Conservation (phyloP, 352 stramenopile species). For the Pythium volutum region DNA sequence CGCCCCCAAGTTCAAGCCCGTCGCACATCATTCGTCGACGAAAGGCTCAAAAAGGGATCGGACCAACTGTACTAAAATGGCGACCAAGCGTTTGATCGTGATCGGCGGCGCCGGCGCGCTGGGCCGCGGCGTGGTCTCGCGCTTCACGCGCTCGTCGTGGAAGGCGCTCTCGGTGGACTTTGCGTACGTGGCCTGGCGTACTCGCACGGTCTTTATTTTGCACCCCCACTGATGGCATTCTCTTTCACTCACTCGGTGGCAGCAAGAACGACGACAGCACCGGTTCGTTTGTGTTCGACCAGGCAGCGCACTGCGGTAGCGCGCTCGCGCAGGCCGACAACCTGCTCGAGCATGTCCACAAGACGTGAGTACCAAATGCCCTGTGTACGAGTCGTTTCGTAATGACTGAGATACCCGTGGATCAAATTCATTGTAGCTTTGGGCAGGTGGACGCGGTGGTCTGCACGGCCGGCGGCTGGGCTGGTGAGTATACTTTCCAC, state of each 20-base stretch:
- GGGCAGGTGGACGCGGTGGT: slow-evolving; percentile 73
- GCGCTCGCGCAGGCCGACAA: slow-evolving; percentile 48
- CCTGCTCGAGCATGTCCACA: slow-evolving; percentile 52
- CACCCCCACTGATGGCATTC: too few relatives aligned
- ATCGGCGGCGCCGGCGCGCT: slow-evolving; percentile 73
- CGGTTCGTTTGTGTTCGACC: slow-evolving; percentile 46
- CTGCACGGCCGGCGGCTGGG: slow-evolving; percentile 79
- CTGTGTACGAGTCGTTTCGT: neutral
- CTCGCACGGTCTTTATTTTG: too few relatives aligned
- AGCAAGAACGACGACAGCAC: slow-evolving; percentile 54
- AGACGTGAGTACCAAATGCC: slow-evolving; percentile 24
- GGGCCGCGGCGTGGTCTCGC: slow-evolving; percentile 57
- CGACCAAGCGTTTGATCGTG: slow-evolving; percentile 68
- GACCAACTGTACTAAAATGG: neutral
- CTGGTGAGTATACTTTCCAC: slow-evolving; percentile 33
- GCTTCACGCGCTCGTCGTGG: slow-evolving; percentile 66
- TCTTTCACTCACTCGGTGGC: neutral
- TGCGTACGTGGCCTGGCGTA: slow-evolving; percentile 32
- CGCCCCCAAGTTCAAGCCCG: slow-evolving; percentile 18
- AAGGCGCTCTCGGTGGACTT: slow-evolving; percentile 73
- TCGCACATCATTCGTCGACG: slow-evolving; percentile 9
- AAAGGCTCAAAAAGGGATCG: too few relatives aligned
- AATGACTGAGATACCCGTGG: slow-evolving; percentile 15
- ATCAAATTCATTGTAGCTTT: slow-evolving; percentile 24
- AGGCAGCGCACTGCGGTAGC: slow-evolving; percentile 23